Evolutionary conservation across 2,329 filamentous ascomycete genomes (phyloP), one percentile per base, ranked within the genome.

Genomic region (Didymella sp.): DNA sequence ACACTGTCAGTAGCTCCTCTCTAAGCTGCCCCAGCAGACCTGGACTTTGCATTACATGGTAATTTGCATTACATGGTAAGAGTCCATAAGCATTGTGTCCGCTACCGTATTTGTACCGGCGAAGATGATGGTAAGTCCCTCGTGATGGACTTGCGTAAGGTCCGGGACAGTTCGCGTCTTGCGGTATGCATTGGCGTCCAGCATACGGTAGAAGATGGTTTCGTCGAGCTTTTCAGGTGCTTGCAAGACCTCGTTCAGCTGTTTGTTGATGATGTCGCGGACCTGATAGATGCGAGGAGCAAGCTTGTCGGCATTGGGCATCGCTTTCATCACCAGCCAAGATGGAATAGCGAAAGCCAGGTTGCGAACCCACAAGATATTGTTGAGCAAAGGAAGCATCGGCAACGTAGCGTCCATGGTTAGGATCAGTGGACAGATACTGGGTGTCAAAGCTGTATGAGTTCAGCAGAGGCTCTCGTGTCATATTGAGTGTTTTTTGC

Each of bases 271-370:
- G 13, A 47, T 47, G 15, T 47, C 44, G 21, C 44, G 44, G 25
- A 47, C 44, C 11, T 47, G 44, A 19, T 47, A 47, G 11, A 47
- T 47, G n/a, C 44, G 44, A 19, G 44, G 44, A 37, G 44, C 44
- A n/a, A 47, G 31, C 24, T 47, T 6, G 13, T 47, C 24, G 4
- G 44, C 31, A 6, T 47, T 47, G 15, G 44, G 44, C 44, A 47
- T 47, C 3, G 31, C 44, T 24, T 27, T 47, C 44, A 47, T 47
- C 3, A 47, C 31, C 31, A 47, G n/a, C 31, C 44, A 47, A 17
- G 44, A 22, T 8, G 44, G 44, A 8, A 47, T 28, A 8, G 44
- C 30, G 22, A 21, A 47, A 9, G 31, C 44, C 11, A 47, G 9
- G n/a, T 25, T 47, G 22, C 44, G 31, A 5, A 47, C 38, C 44